Conservation (phyloP, 73 alveolate genomes). For the Paramecium caudatum region DNA sequence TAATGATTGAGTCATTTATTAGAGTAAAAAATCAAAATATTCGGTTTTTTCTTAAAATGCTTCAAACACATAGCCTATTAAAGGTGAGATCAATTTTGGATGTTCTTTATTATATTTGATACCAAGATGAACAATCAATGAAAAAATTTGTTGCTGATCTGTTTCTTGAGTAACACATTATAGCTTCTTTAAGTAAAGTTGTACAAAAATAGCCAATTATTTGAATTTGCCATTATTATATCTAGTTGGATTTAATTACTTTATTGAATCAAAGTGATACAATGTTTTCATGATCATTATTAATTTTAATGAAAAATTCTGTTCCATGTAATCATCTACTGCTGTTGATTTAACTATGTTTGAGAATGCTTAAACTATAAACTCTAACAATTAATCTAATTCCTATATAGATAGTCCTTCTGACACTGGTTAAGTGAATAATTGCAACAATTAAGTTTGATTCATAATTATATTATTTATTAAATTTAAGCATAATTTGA, state of each 20-base stretch:
- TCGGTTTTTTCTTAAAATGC: constrained; percentile 20
- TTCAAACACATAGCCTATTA: neutral
- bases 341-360: neutral
- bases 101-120: constrained; percentile 1
- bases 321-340: constrained; percentile 25
- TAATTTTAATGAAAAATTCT: constrained; percentile 33
- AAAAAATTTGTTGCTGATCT: constrained; percentile 1
- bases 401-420: constrained; percentile 25
- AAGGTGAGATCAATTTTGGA: neutral
- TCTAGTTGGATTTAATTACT: neutral
- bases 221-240: neutral
- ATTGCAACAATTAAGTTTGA: constrained; percentile 25
- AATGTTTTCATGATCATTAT: constrained; percentile 2
- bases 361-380: neutral
- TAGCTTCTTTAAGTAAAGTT: neutral
- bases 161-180: neutral
- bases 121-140: neutral
- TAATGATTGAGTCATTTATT: constrained; percentile 20
- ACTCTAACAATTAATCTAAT: constrained; percentile 33
- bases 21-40: neutral
- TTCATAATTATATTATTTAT: constrained; percentile 29
- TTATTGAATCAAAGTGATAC: constrained; percentile 36
- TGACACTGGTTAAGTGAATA: neutral
- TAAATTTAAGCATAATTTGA: neutral
- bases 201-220: neutral